Evolutionary conservation across 2,329 filamentous ascomycete genomes (phyloP).

Genomic region (Sporothrix variecibatus): DNA sequence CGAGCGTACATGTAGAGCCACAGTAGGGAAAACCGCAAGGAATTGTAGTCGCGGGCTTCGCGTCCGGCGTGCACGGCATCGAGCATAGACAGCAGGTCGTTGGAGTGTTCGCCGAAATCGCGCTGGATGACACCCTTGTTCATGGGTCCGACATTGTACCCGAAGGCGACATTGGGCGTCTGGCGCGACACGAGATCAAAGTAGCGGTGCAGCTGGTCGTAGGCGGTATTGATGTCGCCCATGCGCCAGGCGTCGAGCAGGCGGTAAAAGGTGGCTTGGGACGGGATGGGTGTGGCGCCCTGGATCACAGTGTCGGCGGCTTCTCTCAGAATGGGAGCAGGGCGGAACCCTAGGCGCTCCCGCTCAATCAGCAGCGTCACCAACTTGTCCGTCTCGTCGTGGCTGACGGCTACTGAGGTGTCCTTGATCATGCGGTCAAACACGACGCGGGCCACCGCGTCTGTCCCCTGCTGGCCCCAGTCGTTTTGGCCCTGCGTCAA

Average conservation of each 20-base stretch:
- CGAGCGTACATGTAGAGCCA: conserved; percentile 92
- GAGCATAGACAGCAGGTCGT: conserved; percentile 91
- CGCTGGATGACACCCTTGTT: conserved; percentile 92
- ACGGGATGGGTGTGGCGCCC: conserved; percentile 24
- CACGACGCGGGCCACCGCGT: conserved; percentile 19
- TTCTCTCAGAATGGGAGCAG: conserved; percentile 8
- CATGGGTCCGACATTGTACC: conserved; percentile 89
- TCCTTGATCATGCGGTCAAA: conserved; percentile 29
- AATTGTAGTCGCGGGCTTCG: conserved; percentile 89
- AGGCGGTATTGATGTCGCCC: conserved; percentile 85
- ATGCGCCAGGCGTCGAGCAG: conserved; percentile 87
- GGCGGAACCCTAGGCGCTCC: conserved; percentile 28
- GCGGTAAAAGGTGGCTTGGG: conserved; percentile 51
- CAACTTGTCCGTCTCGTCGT: conserved; percentile 30
- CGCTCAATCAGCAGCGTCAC: conserved; percentile 29
- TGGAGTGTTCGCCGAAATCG: conserved; percentile 87
- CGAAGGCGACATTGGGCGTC: conserved; percentile 73
- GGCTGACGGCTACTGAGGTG: conserved; percentile 21
- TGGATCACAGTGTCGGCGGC: conserved; percentile 24
- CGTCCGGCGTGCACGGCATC: conserved; percentile 93
- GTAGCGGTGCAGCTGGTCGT: conserved; percentile 89
- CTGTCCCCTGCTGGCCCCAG: conserved; percentile 44
- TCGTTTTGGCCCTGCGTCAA: conserved; percentile 51
- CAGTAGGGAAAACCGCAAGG: conserved; percentile 91
- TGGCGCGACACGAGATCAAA: conserved; percentile 92